Evolutionary conservation across 345 rosid genomes (phyloP), one percentile per base, ranked within the genome.

Genomic region (Pelargonium nanum): DNA sequence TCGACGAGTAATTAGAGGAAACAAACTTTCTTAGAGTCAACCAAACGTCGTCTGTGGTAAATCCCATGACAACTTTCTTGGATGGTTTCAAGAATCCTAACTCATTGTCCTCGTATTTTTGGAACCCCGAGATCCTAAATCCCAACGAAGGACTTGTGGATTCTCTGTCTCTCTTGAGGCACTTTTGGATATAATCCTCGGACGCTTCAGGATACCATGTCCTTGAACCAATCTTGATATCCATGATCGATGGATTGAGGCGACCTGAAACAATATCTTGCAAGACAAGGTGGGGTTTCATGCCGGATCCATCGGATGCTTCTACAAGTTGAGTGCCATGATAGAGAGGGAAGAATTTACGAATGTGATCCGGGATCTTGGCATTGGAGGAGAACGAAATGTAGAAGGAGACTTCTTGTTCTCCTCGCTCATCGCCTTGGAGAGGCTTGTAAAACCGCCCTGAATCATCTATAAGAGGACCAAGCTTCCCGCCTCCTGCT

Each of bases 401-500:
- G 61, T 94, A 94, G 72, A 94, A 90, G n/a, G 79, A 71, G 16
- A 80, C 73, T 72, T 93, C 99, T 19, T n/a, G 71, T 26, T 70
- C 65, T 28, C 97, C 97, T 19, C 97, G 97, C 4, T 71, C 83
- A 23, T 59, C 83, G 2, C 65, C 80, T 69, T 87, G 96, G 19
- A 87, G 83, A 24, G 99, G 99, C 80, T 93, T 93, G 84, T 85
- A 93, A 71, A 93, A 87, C 26, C 72, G 80, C 12, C 99, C 99
- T 5, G 78, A 78, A 68, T 78, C 91, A 74, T 94, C 99, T 19
- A 83, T 63, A 9, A 86, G 88, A 0, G 99, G 95, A 23, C 95
- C 97, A 12, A 76, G 95, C 61, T 66, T 73, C 26, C 96, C 96
- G 24, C 62, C 64, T 26, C 34, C 17, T 26, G 93, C 96, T 58